These are phyloP conservation scores for Sporothrix phasma DNA, from an alignment of 2,329 filamentous ascomycete genomes.

Conservation along the genomic window DNA sequence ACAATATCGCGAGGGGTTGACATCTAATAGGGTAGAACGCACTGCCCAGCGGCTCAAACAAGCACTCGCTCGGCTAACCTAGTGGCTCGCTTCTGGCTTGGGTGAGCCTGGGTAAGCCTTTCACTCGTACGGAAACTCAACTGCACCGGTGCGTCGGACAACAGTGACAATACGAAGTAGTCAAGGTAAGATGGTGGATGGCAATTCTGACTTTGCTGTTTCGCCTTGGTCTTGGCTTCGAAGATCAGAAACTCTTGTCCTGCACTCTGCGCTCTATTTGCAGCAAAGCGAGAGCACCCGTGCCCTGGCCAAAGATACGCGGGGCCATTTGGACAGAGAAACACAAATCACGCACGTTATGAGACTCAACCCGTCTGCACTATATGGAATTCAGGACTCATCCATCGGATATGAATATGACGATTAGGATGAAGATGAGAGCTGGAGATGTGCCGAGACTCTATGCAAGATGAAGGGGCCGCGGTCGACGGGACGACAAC, in stretches of 20 bases:
- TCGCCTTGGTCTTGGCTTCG: conserved; percentile 10
- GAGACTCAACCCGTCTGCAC: neutral
- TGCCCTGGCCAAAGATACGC: too few relatives aligned
- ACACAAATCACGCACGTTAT: too few relatives aligned
- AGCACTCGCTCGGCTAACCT: neutral
- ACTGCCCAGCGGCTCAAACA: neutral
- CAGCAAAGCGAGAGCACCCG: neutral
- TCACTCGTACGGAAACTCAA: too few relatives aligned
- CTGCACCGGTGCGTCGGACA: neutral
- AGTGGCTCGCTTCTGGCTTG: neutral
- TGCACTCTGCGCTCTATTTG: conserved; percentile 7
- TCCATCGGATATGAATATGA: neutral
- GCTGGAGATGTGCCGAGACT: neutral
- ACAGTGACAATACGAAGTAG: too few relatives aligned
- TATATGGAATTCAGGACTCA: neutral
- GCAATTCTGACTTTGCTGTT: conserved; percentile 6
- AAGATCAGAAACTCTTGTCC: neutral
- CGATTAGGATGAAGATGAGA: neutral
- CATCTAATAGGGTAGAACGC: too few relatives aligned
- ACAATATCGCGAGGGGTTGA: neutral
- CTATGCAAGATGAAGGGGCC: conserved; percentile 2
- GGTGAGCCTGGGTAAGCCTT: neutral
- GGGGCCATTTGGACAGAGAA: neutral
- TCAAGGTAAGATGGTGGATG: too few relatives aligned
- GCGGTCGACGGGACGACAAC: neutral